Conservation (phyloP, 2,329 filamentous ascomycete genomes). For the Diaporthe amygdali region DNA sequence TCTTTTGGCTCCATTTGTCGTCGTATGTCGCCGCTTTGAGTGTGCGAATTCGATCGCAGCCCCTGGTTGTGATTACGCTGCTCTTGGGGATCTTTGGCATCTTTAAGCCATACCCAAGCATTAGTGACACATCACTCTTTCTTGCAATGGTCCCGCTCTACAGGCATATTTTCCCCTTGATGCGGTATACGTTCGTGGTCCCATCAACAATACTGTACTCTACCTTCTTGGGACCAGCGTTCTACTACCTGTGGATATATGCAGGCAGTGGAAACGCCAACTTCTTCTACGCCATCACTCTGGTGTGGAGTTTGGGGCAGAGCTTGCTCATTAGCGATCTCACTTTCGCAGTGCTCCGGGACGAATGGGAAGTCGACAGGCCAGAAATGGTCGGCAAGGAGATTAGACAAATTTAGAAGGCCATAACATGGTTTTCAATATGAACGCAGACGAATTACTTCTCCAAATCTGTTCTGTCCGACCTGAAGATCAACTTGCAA, state of each 20-base stretch:
- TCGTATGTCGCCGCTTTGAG: slow-evolving; percentile 88
- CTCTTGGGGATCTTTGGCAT: slow-evolving; percentile 89
- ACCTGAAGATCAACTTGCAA: not conserved
- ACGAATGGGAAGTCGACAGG: slow-evolving; percentile 92
- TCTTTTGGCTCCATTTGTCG: slow-evolving; percentile 95
- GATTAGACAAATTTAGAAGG: slow-evolving; percentile 70
- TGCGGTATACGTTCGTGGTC: slow-evolving; percentile 91
- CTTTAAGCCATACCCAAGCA: slow-evolving; percentile 96
- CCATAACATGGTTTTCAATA: not conserved
- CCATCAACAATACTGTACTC: slow-evolving; percentile 85
- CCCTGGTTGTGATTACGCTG: slow-evolving; percentile 83
- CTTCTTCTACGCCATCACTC: slow-evolving; percentile 98
- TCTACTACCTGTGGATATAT: slow-evolving; percentile 98
- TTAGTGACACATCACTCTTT: slow-evolving; percentile 88
- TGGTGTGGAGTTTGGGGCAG: slow-evolving; percentile 95
- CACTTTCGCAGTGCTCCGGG: slow-evolving; percentile 84
- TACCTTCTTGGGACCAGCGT: slow-evolving; percentile 87
- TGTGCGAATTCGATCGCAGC: slow-evolving; percentile 82
- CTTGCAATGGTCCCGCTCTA: slow-evolving; percentile 83
- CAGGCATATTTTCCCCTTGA: slow-evolving; percentile 89
- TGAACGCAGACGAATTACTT: not conserved
- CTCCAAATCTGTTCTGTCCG: not conserved
- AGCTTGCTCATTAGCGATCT: slow-evolving; percentile 87
- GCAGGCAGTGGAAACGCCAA: slow-evolving; percentile 97
- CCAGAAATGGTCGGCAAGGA: slow-evolving; percentile 91